phyloP scores from a whole-genome alignment of 345 rosid species.

The Dipteronia sinensis region DNA sequence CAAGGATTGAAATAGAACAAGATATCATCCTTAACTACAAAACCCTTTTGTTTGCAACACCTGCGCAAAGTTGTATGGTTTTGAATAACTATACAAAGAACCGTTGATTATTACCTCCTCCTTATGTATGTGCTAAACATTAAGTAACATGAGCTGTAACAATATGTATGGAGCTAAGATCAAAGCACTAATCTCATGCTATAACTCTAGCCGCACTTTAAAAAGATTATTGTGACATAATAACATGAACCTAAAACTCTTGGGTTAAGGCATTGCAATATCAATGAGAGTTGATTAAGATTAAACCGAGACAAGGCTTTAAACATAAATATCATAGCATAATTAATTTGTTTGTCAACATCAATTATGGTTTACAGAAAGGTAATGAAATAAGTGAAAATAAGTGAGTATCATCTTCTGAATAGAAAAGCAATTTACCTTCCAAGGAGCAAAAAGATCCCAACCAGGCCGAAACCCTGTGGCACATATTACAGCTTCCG shows the following conservation, averaged over 20 bases:
- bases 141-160: no score
- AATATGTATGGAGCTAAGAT: no score
- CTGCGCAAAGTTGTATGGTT: no score
- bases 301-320: background rate
- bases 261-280: background rate
- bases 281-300: background rate
- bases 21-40: background rate
- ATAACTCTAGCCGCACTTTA: no score
- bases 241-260: no score
- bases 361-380: background rate
- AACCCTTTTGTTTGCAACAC: background rate
- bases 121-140: background rate
- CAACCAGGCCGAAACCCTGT: constrained; percentile 80
- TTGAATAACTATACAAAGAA: background rate
- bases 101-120: no score
- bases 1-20: background rate
- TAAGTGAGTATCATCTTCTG: background rate
- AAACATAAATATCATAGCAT: no score
- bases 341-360: no score
- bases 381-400: background rate
- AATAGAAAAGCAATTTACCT: constrained; percentile 29
- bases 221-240: no score
- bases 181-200: no score
- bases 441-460: constrained; percentile 89
- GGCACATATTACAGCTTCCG: constrained; percentile 86